Percentiles rank a stretch among this genome's conserved stretches.
Conservation (phyloP, 441 rosid species). For the Populus tomentosa region DNA sequence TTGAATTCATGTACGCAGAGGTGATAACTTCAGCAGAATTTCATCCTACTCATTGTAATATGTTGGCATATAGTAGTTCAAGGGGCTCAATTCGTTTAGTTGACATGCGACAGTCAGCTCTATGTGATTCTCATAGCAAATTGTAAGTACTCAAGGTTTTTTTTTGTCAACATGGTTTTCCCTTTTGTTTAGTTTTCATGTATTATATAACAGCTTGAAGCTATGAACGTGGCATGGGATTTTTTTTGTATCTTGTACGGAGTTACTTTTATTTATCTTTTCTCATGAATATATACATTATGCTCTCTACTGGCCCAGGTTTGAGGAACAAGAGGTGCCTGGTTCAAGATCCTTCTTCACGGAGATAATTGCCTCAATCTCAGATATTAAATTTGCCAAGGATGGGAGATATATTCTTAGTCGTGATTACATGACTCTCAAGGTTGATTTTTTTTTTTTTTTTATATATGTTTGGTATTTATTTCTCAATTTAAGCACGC, state of each 20-base stretch:
- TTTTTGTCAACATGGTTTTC: background rate
- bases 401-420: slow-evolving; percentile 88
- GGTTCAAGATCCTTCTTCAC: slow-evolving; percentile 88
- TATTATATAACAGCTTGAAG: background rate
- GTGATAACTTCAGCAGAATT: slow-evolving; percentile 94
- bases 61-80: slow-evolving; percentile 84
- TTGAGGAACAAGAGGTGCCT: slow-evolving; percentile 84
- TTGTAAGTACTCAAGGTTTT: slow-evolving; percentile 33
- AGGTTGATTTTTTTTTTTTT: slow-evolving; percentile 38
- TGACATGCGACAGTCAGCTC: slow-evolving; percentile 88
- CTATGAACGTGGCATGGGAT: background rate
- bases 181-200: background rate
- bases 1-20: slow-evolving; percentile 47
- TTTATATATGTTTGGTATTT: background rate
- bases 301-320: slow-evolving; percentile 37
- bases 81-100: slow-evolving; percentile 81
- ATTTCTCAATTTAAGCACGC: background rate
- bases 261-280: background rate
- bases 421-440: slow-evolving; percentile 97
- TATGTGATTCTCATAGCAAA: slow-evolving; percentile 61
- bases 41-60: slow-evolving; percentile 83
- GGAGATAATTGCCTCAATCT: slow-evolving; percentile 94
- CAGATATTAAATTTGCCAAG: slow-evolving; percentile 83
- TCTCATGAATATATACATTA: background rate
- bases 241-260: background rate